Percentiles rank a stretch among this genome's conserved stretches.
These are phyloP conservation scores for Penicillium janthinellum DNA, from an alignment of 2,329 filamentous ascomycete species.

Conservation along the genomic window DNA sequence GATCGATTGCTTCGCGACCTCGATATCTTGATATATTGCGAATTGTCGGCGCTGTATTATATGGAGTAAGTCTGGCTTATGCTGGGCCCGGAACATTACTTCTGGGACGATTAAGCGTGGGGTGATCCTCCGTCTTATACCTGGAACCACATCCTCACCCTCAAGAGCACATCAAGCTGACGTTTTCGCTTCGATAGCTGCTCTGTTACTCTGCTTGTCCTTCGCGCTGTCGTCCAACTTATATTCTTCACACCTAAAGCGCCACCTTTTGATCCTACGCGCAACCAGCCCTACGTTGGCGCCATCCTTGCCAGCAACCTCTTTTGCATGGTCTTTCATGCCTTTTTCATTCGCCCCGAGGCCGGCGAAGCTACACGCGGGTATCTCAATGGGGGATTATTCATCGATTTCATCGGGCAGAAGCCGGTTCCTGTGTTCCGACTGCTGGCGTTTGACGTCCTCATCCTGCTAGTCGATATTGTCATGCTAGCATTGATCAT, in stretches of 20 bases:
- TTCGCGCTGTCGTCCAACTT: conserved; percentile 59
- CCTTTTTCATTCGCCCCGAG: conserved; percentile 55
- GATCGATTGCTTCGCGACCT: conserved; percentile 59
- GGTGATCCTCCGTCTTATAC: background rate
- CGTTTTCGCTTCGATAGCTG: conserved; percentile 46
- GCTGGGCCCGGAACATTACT: background rate
- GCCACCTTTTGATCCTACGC: conserved; percentile 53
- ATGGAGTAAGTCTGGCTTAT: conserved; percentile 55
- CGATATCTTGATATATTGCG: conserved; percentile 62
- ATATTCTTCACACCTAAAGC: conserved; percentile 62
- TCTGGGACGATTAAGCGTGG: background rate
- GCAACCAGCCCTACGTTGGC: conserved; percentile 55
- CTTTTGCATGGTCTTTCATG: conserved; percentile 59
- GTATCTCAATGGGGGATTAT: conserved; percentile 63
- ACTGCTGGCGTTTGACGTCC: conserved; percentile 55
- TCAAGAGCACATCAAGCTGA: background rate
- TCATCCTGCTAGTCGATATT: conserved; percentile 59
- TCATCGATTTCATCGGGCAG: conserved; percentile 68
- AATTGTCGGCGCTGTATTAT: conserved; percentile 64
- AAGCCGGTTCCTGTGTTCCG: conserved; percentile 57
- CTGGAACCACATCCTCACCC: background rate
- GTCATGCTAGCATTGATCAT: conserved; percentile 58
- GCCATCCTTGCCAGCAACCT: conserved; percentile 58
- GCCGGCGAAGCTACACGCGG: conserved; percentile 54
- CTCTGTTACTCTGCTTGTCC: conserved; percentile 58